Base-by-base conservation (phyloP, 164 flowering plant genomes). In the Euptelea pleiosperma region DNA sequence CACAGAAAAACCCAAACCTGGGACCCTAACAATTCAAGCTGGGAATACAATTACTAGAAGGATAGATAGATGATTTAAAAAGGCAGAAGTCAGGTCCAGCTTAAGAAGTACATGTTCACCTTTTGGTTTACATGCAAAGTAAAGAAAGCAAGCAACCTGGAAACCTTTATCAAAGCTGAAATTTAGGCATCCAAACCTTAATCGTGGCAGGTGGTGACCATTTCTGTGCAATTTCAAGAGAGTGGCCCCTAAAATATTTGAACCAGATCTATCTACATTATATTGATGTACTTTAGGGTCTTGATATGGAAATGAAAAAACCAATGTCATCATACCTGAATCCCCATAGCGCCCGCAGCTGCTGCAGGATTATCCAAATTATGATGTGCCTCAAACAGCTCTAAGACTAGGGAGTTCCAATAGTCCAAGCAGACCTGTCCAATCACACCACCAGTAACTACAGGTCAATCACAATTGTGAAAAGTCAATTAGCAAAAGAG, bases 381-480 rank as follows among this genome's bases (percentile, higher is more conserved):
- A 67, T 82, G 74, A 46, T 83, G 94, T 31, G 87, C 78, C 73
- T 86, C 95, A 73, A 93, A 93, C 40, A 93, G 84, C 74, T 88
- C 93, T 45, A 80, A 63, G 24, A 93, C 97, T 52, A 91, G 67
- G 54, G 88, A 79, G 63, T 93, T 90, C 99, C 99, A 93, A 53
- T 88, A 93, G 68, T 93, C 99, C 82, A 93, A 73, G 78, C 99
- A 90, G 61, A 93, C 99, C 99, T 93, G 70, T 40, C 5, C 44
- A 42, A 26, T 11, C 42, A n/a, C 26, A 57, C 8, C 30, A 52
- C 8, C 39, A 45, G 29, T 26, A 55, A 59, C 4, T 19, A 43
- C n/a, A 57, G 16, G 16, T 37, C 46, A 55, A 48, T 15, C 34
- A 35, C 19, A 21, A 33, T 29, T 35, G 16, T 29, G 16, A 15